Conservation (phyloP, 2,329 filamentous ascomycete genomes). For the Botrytis paeoniae region DNA sequence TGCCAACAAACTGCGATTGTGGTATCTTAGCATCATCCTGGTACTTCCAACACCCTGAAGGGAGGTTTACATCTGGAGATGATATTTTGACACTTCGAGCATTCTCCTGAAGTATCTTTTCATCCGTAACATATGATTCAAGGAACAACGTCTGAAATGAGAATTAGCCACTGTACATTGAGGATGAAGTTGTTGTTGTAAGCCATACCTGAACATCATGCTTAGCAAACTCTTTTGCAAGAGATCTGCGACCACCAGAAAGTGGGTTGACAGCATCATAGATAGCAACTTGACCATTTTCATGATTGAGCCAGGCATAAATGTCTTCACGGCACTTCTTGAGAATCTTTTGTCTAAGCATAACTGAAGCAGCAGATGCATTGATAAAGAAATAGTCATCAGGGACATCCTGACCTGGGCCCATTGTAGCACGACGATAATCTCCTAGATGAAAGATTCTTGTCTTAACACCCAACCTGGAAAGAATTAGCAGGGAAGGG, state of each 20-base stretch:
- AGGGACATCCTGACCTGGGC: conserved; percentile 77
- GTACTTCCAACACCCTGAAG: conserved; percentile 12
- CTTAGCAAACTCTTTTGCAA: conserved; percentile 97
- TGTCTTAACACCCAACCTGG: conserved; percentile 91
- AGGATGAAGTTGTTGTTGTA: conserved; percentile 23
- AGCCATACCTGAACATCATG: conserved; percentile 77
- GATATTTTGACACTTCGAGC: conserved; percentile 97
- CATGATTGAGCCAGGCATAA: conserved; percentile 91
- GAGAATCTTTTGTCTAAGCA: conserved; percentile 92
- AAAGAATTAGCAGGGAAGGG: conserved; percentile 6
- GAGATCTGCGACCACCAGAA: conserved; percentile 71
- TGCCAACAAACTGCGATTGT: conserved; percentile 70
- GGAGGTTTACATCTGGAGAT: conserved; percentile 73
- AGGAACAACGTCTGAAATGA: conserved; percentile 79
- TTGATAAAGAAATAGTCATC: conserved; percentile 98
- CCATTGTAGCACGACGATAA: conserved; percentile 88
- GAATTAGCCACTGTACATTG: conserved; percentile 21
- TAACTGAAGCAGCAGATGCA: conserved; percentile 86
- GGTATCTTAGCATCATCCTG: conserved; percentile 19
- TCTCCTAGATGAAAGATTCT: conserved; percentile 97
- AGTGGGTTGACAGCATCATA: conserved; percentile 98
- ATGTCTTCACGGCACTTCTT: conserved; percentile 98
- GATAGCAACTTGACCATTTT: conserved; percentile 97
- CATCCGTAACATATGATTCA: conserved; percentile 91
- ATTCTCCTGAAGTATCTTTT: conserved; percentile 92